Evolutionary conservation across 345 rosid species (phyloP).

Genomic region (Sisymbrium altissimum): DNA sequence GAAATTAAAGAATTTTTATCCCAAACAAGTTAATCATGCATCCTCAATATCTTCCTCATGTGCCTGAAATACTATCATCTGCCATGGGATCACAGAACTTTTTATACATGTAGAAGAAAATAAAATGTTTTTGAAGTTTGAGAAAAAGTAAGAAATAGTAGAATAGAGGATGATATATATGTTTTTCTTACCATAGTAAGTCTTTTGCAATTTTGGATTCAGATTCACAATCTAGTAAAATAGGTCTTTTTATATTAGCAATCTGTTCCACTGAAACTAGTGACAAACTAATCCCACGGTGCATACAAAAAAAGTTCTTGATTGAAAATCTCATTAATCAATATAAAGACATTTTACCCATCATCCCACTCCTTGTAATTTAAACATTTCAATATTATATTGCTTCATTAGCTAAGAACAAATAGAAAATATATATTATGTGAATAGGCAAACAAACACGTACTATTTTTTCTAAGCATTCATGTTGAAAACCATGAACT

Average conservation of each 20-base stretch:
- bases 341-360: slow-evolving; percentile 75
- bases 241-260: slow-evolving; percentile 71
- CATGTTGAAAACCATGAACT: slow-evolving; percentile 63
- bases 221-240: slow-evolving; percentile 52
- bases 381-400: neutral
- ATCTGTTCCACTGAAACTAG: slow-evolving; percentile 64
- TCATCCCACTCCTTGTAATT: slow-evolving; percentile 44
- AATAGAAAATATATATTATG: neutral
- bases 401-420: neutral
- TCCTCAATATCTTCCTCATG: slow-evolving; percentile 72
- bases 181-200: slow-evolving; percentile 54
- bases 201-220: slow-evolving; percentile 69
- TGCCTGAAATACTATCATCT: slow-evolving; percentile 68
- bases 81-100: slow-evolving; percentile 95
- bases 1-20: slow-evolving; percentile 36
- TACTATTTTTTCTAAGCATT: slow-evolving; percentile 77
- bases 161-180: no score
- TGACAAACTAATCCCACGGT: slow-evolving; percentile 84
- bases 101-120: neutral
- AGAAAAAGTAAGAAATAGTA: no score
- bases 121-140: neutral
- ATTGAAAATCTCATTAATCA: slow-evolving; percentile 71
- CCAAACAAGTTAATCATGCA: slow-evolving; percentile 72
- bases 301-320: slow-evolving; percentile 80
- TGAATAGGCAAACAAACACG: neutral